These are phyloP conservation scores for Phellopilus nigrolimitatus DNA, from an alignment of 1,284 basidiomycete species.

Conservation along the genomic window DNA sequence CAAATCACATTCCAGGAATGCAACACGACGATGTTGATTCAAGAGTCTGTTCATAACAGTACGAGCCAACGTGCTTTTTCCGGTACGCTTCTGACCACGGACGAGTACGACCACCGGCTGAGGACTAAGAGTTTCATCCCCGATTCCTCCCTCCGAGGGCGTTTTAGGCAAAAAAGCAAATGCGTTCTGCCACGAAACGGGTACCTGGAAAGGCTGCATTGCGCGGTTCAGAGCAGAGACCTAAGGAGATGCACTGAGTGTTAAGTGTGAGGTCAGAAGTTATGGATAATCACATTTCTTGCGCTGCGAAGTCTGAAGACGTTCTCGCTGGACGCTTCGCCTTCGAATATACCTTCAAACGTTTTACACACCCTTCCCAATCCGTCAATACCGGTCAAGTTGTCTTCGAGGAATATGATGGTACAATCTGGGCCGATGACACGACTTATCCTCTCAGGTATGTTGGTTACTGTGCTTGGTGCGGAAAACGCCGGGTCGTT, in stretches of 20 bases:
- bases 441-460: slow-evolving; percentile 20
- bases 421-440: slow-evolving; percentile 27
- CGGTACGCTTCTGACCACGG: slow-evolving; percentile 81
- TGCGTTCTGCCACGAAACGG: slow-evolving; percentile 13
- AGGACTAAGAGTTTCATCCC: not conserved
- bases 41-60: slow-evolving; percentile 72
- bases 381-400: slow-evolving; percentile 55
- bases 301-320: slow-evolving; percentile 5
- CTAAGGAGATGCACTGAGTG: slow-evolving; percentile 3
- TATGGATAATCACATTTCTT: slow-evolving; percentile 1
- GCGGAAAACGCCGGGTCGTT: not conserved
- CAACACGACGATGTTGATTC: slow-evolving; percentile 60
- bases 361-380: slow-evolving; percentile 56
- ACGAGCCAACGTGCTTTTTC: slow-evolving; percentile 86
- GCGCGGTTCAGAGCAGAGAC: not conserved
- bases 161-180: not conserved
- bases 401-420: slow-evolving; percentile 50
- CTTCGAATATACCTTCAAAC: slow-evolving; percentile 52
- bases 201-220: slow-evolving; percentile 4
- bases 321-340: not conserved
- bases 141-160: not conserved
- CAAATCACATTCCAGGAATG: slow-evolving; percentile 88
- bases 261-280: not conserved
- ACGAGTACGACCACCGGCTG: slow-evolving; percentile 43
- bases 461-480: slow-evolving; percentile 14